Conservation (phyloP, 139 green algal species). For the Edaphochlamys debaryana region DNA sequence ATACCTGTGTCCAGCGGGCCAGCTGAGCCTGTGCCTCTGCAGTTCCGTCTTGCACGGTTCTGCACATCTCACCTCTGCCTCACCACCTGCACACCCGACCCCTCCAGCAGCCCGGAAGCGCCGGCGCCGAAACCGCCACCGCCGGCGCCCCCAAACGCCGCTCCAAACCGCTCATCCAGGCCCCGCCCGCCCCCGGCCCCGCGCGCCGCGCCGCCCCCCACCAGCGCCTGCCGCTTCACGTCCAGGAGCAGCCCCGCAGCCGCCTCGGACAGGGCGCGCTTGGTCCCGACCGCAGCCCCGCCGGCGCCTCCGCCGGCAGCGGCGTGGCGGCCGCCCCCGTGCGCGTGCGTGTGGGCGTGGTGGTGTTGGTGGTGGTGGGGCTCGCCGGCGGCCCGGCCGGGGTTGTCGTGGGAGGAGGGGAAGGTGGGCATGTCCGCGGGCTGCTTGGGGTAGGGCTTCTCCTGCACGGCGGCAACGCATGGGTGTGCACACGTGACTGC, state of each 20-base stretch:
- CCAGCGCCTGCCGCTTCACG: background rate
- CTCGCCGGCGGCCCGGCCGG: background rate
- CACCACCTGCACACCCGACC: slow-evolving; percentile 18
- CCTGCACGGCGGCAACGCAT: slow-evolving; percentile 34
- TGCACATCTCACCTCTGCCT: slow-evolving; percentile 2
- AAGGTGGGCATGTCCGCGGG: slow-evolving; percentile 75
- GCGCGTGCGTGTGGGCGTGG: background rate
- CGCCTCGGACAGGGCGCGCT: slow-evolving; percentile 13
- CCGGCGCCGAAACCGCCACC: background rate
- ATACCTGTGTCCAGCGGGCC: too few species aligned
- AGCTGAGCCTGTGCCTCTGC: too few species aligned
- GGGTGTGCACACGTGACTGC: too few species aligned
- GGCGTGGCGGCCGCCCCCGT: too few species aligned
- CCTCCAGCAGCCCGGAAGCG: background rate
- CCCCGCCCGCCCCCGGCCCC: background rate
- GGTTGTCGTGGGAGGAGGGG: slow-evolving; percentile 55
- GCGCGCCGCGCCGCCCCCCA: background rate
- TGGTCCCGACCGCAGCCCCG: background rate
- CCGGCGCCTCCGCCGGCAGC: background rate
- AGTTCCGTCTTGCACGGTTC: too few species aligned
- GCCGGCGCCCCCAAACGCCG: slow-evolving; percentile 7
- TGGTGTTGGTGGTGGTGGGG: background rate
- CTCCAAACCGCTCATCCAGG: slow-evolving; percentile 22
- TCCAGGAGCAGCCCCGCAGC: slow-evolving; percentile 6
- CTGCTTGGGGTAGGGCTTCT: slow-evolving; percentile 67